Conservation (phyloP, 306 rosid genomes). For the Fagus crenata region DNA sequence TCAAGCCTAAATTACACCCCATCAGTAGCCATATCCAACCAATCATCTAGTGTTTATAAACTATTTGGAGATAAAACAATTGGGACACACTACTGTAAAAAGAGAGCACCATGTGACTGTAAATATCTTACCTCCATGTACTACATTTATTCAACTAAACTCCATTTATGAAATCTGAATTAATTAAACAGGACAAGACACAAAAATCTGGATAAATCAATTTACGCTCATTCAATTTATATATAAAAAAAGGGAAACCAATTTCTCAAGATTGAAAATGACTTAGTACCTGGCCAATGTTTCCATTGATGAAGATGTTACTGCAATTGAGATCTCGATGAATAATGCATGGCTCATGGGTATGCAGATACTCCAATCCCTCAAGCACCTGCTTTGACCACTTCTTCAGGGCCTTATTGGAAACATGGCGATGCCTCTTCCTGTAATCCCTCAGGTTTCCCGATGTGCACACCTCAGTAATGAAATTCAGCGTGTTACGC, state of each 20-base stretch:
- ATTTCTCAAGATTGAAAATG: not conserved
- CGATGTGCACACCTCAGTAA: conserved; percentile 83
- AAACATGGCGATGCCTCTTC: conserved; percentile 82
- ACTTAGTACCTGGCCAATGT: conserved; percentile 68
- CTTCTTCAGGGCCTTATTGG: conserved; percentile 83
- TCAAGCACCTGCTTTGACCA: conserved; percentile 91
- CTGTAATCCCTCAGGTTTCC: conserved; percentile 87
- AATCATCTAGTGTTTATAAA: conserved; percentile 8
- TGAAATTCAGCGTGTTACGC: conserved; percentile 60
- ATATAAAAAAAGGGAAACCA: not conserved
- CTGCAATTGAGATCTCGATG: conserved; percentile 97
- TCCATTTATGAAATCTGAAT: not conserved
- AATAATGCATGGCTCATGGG: conserved; percentile 86
- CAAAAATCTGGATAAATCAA: not conserved
- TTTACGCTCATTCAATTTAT: not conserved
- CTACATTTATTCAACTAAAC: not conserved
- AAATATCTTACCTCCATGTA: not conserved
- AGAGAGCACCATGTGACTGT: too few relatives aligned
- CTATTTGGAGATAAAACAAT: not conserved
- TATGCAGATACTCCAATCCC: conserved; percentile 89
- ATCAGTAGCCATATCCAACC: conserved; percentile 2
- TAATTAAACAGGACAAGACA: not conserved
- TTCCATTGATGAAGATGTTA: conserved; percentile 87
- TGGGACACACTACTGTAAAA: not conserved
- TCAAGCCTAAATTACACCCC: not conserved